phyloP scores from a whole-genome alignment of 257 asterid genomes.

The Coffea eugenioides region DNA sequence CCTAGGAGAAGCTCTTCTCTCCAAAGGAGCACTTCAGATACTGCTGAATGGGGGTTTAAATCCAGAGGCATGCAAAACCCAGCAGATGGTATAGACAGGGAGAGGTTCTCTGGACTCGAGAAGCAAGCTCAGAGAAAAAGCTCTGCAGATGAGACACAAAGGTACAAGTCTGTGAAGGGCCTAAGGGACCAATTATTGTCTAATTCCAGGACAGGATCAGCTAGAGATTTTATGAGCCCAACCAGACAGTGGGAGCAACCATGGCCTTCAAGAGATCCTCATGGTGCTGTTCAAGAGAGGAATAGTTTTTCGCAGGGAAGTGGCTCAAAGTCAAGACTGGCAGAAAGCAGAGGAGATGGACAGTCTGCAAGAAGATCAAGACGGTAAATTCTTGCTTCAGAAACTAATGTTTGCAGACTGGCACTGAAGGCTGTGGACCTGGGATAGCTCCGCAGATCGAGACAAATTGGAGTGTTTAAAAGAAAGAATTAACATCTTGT shows the following conservation, averaged over 20 bases:
- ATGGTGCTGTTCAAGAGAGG: constrained; percentile 33
- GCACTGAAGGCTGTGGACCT: neutral
- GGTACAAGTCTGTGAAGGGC: constrained; percentile 49
- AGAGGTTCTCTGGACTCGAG: constrained; percentile 38
- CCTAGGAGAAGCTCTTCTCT: constrained; percentile 47
- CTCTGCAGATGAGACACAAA: constrained; percentile 45
- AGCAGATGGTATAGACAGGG: constrained; percentile 36
- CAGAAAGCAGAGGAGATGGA: constrained; percentile 47
- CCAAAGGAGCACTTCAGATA: constrained; percentile 67
- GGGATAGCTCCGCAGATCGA: neutral
- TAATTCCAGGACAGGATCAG: constrained; percentile 39
- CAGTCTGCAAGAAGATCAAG: constrained; percentile 55
- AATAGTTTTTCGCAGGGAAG: constrained; percentile 29
- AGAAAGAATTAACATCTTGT: constrained; percentile 54
- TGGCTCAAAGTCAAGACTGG: constrained; percentile 51
- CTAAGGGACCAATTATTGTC: constrained; percentile 48
- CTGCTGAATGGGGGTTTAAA: constrained; percentile 49
- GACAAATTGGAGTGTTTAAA: constrained; percentile 1
- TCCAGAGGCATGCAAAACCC: constrained; percentile 28
- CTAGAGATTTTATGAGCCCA: constrained; percentile 37
- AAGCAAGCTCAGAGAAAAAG: constrained; percentile 53
- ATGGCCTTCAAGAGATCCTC: constrained; percentile 46
- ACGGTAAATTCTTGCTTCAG: constrained; percentile 34
- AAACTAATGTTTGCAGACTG: neutral
- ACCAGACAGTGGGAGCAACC: constrained; percentile 50